Conservation (phyloP, 805 yeast species). For the Blastobotrys robertii region DNA sequence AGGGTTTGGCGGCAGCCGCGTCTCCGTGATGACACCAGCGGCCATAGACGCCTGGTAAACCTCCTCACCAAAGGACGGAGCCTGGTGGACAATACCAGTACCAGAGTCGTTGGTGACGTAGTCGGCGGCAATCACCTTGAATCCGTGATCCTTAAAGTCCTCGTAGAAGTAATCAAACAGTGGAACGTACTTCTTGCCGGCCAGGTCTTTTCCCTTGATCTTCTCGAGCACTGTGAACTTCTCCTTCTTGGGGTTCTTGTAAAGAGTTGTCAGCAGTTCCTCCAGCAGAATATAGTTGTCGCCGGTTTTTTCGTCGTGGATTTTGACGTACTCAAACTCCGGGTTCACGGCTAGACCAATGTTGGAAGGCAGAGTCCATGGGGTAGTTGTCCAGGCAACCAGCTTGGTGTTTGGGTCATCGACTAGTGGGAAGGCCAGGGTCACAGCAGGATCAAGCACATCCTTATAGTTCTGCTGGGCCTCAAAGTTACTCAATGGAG, state of each 20-base stretch:
- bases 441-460: conserved; percentile 93
- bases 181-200: conserved; percentile 74
- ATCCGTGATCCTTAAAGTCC: conserved; percentile 60
- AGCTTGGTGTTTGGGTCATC: conserved; percentile 75
- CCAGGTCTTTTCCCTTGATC: conserved; percentile 69
- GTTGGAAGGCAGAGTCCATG: conserved; percentile 98
- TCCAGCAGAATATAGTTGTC: conserved; percentile 78
- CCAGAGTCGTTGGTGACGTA: conserved; percentile 92
- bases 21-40: conserved; percentile 65
- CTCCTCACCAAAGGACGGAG: conserved; percentile 99
- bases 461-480: conserved; percentile 98
- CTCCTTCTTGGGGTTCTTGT: conserved; percentile 91
- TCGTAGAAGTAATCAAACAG: conserved; percentile 74
- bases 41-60: conserved; percentile 79
- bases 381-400: conserved; percentile 99
- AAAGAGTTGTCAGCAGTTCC: conserved; percentile 67
- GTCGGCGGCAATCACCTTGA: conserved; percentile 69
- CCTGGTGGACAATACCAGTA: conserved; percentile 98
- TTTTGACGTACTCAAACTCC: conserved; percentile 81
- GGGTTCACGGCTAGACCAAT: conserved; percentile 89
- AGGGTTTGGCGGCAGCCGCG: conserved; percentile 71
- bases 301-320: conserved; percentile 79
- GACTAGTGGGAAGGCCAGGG: conserved; percentile 73
- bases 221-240: conserved; percentile 75
- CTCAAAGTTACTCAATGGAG: conserved; percentile 94